Conservation (phyloP, 768 basidiomycete species). For the Suillus brevipes region DNA sequence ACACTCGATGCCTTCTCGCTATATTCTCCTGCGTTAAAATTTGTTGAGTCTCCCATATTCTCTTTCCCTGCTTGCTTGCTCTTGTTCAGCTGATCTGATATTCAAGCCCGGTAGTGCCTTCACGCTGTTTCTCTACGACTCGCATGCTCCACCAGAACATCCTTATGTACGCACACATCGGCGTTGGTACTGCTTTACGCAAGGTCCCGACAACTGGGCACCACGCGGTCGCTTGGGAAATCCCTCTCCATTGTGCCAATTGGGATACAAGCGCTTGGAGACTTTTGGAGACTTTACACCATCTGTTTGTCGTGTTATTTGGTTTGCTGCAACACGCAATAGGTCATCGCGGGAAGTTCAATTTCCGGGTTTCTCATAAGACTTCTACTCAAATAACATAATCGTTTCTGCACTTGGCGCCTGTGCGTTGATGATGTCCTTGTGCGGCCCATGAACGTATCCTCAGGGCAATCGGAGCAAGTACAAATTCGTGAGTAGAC, state of each 20-base stretch:
- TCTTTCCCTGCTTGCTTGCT: neutral
- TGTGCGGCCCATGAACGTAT: too few species aligned
- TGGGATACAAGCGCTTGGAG: neutral
- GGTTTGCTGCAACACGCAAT: neutral
- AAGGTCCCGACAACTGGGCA: constrained; percentile 23
- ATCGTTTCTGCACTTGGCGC: too few species aligned
- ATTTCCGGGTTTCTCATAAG: neutral
- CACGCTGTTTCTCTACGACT: neutral
- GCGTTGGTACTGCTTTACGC: constrained; percentile 22
- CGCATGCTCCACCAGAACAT: constrained; percentile 14
- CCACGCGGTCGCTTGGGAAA: neutral
- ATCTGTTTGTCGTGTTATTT: too few species aligned
- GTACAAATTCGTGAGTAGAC: too few species aligned
- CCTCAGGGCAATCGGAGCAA: too few species aligned
- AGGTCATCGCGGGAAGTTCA: neutral
- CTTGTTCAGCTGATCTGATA: neutral
- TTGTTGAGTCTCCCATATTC: neutral
- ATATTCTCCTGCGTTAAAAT: neutral
- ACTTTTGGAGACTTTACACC: too few species aligned
- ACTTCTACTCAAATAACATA: too few species aligned
- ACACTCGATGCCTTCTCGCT: neutral
- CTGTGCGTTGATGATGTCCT: too few species aligned
- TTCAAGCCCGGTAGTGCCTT: neutral
- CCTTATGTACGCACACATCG: constrained; percentile 20
- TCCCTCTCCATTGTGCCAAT: neutral